Conservation (phyloP, 2,329 filamentous ascomycete species). For the Macrophomina phaseolina region DNA sequence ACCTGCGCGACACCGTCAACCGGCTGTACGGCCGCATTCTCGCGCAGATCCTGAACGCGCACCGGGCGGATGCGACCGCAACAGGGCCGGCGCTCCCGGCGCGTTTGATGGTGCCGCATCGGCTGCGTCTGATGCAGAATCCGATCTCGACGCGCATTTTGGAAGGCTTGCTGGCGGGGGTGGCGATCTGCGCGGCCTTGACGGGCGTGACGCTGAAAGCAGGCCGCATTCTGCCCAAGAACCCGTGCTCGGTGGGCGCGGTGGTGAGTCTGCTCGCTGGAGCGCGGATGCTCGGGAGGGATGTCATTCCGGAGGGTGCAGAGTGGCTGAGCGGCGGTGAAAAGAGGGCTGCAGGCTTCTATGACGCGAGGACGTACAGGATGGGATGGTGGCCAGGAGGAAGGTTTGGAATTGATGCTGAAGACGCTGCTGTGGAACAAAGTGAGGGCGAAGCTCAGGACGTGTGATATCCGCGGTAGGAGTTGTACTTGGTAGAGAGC, state of each 20-base stretch:
- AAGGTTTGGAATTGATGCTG: not conserved
- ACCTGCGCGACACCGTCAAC: not conserved
- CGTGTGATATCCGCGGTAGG: no score
- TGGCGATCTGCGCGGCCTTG: not conserved
- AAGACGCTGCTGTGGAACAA: no score
- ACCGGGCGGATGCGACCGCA: not conserved
- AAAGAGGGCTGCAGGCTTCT: not conserved
- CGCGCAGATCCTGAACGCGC: not conserved
- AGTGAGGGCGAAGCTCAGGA: no score
- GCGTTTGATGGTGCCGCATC: not conserved
- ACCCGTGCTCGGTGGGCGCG: not conserved
- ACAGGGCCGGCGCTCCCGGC: not conserved
- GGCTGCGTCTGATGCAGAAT: not conserved
- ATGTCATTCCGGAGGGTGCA: not conserved
- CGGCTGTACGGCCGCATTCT: not conserved
- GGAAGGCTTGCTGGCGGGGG: not conserved
- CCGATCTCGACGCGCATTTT: not conserved
- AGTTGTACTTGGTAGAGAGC: no score
- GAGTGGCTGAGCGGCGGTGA: not conserved
- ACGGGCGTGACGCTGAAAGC: not conserved
- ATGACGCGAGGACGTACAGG: not conserved
- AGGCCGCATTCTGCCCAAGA: not conserved
- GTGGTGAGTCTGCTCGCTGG: not conserved
- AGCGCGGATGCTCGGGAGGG: not conserved
- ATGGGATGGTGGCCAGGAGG: not conserved